phyloP scores from a whole-genome alignment of 2,329 filamentous ascomycete species.

The Lizonia empirigonia region DNA sequence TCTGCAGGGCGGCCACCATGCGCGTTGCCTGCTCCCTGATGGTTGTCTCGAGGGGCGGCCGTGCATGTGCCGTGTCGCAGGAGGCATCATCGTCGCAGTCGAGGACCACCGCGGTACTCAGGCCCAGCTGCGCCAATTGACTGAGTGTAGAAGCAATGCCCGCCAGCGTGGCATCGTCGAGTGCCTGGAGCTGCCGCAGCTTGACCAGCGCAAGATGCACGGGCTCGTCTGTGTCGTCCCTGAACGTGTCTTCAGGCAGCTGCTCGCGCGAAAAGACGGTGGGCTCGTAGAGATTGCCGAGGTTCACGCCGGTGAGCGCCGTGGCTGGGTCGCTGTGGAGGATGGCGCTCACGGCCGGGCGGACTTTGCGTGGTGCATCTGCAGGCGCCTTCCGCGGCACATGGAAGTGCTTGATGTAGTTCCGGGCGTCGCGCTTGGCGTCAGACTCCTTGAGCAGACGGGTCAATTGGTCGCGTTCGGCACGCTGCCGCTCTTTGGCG shows the following conservation, averaged over 20 bases:
- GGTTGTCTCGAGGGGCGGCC: slow-evolving; percentile 46
- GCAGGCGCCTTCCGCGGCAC: slow-evolving; percentile 27
- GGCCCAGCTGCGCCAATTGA: slow-evolving; percentile 80
- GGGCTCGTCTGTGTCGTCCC: slow-evolving; percentile 48
- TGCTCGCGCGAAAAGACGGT: slow-evolving; percentile 64
- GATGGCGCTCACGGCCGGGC: slow-evolving; percentile 24
- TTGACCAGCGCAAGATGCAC: slow-evolving; percentile 86
- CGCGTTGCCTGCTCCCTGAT: slow-evolving; percentile 71
- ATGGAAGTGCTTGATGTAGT: slow-evolving; percentile 87
- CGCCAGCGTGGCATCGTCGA: slow-evolving; percentile 70
- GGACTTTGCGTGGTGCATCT: slow-evolving; percentile 13
- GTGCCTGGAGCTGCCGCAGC: slow-evolving; percentile 72
- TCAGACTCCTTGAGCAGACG: slow-evolving; percentile 79
- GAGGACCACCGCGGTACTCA: slow-evolving; percentile 81
- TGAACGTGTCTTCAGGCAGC: slow-evolving; percentile 45
- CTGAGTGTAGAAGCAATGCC: slow-evolving; percentile 83
- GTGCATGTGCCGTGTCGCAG: slow-evolving; percentile 36
- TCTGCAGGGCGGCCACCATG: slow-evolving; percentile 75
- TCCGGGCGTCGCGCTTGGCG: slow-evolving; percentile 89
- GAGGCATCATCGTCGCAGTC: slow-evolving; percentile 64
- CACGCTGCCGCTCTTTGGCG: slow-evolving; percentile 45
- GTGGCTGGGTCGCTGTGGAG: slow-evolving; percentile 43
- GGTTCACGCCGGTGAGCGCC: slow-evolving; percentile 60
- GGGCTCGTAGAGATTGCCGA: slow-evolving; percentile 65
- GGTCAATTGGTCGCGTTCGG: slow-evolving; percentile 46